Percentiles rank a stretch among this genome's conserved stretches.
These are phyloP conservation scores for Amylostereum chailletii DNA, from an alignment of 1,284 basidiomycete genomes.

Conservation along the genomic window DNA sequence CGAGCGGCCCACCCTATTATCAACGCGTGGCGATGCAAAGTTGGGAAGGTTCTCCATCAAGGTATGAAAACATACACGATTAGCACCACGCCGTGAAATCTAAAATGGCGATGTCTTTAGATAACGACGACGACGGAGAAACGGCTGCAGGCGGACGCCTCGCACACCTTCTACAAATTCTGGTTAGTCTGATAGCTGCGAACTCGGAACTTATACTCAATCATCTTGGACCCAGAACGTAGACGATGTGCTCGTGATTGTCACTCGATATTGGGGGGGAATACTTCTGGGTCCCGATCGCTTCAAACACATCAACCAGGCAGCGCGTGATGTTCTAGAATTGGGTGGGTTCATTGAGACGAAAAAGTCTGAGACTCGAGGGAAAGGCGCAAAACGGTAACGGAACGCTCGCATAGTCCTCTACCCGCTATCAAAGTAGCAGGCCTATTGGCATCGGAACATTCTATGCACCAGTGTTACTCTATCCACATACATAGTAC, in stretches of 20 bases:
- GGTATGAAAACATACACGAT: slow-evolving; percentile 31
- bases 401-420: too few species aligned
- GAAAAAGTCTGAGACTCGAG: slow-evolving; percentile 1
- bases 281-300: slow-evolving; percentile 80
- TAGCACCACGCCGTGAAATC: background rate
- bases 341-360: slow-evolving; percentile 61
- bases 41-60: slow-evolving; percentile 62
- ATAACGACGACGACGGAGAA: slow-evolving; percentile 93
- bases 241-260: slow-evolving; percentile 78
- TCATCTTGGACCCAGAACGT: slow-evolving; percentile 40
- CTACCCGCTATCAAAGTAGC: too few species aligned
- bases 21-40: slow-evolving; percentile 78
- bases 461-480: too few species aligned
- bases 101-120: slow-evolving; percentile 28
- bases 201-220: background rate
- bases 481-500: too few species aligned
- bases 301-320: slow-evolving; percentile 90
- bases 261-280: slow-evolving; percentile 77
- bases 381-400: slow-evolving; percentile 5
- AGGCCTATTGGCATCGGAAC: too few species aligned
- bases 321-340: slow-evolving; percentile 79
- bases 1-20: slow-evolving; percentile 85
- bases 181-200: slow-evolving; percentile 38
- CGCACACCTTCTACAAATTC: slow-evolving; percentile 81
- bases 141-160: slow-evolving; percentile 82